These are phyloP conservation scores for Fraxinus albicans DNA, from an alignment of 305 asterid genomes.

Conservation along the genomic window DNA sequence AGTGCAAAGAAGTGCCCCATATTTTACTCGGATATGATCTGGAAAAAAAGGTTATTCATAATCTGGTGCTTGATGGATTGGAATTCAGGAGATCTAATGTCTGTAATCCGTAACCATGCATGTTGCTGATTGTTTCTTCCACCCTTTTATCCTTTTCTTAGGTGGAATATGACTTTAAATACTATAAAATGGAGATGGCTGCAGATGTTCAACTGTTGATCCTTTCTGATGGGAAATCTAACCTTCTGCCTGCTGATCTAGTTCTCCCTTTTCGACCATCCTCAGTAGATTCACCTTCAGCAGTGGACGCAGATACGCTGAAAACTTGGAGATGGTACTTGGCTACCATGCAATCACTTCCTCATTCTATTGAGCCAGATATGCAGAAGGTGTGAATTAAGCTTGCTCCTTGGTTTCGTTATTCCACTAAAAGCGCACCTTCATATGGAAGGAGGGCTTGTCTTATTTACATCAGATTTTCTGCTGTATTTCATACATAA, in stretches of 20 bases:
- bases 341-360: conserved; percentile 67
- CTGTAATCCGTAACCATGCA: neutral
- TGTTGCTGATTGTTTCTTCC: neutral
- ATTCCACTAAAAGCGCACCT: neutral
- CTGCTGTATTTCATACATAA: neutral
- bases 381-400: conserved; percentile 67
- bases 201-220: conserved; percentile 73
- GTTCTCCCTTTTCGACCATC: conserved; percentile 75
- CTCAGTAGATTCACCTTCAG: conserved; percentile 36
- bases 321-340: conserved; percentile 89
- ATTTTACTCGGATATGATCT: neutral
- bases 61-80: neutral
- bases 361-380: conserved; percentile 67
- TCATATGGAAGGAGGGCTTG: neutral
- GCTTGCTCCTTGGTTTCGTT: neutral
- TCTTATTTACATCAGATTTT: neutral
- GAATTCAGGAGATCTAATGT: neutral
- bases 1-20: neutral
- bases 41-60: neutral
- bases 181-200: conserved; percentile 84
- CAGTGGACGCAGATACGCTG: conserved; percentile 42
- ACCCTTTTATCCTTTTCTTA: conserved; percentile 16
- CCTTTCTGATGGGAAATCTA: conserved; percentile 85
- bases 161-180: conserved; percentile 88
- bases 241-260: conserved; percentile 79